Evolutionary conservation across 768 basidiomycete genomes (phyloP), one percentile per base, ranked within the genome.

Genomic region (Termitomyces heimii): DNA sequence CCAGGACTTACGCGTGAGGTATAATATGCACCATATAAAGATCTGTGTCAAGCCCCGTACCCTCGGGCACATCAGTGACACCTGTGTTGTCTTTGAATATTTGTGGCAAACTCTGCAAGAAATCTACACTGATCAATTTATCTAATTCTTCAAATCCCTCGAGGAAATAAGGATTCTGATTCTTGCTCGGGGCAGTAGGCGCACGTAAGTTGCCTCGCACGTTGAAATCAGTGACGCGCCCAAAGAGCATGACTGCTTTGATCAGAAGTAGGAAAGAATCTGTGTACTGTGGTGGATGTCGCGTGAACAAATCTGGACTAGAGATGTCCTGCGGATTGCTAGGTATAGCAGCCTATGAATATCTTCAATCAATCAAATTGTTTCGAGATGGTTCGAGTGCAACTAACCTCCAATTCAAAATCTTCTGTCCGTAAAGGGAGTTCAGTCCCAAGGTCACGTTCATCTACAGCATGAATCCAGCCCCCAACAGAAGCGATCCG

Each of bases 11-110:
- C 90, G 92, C 91, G 67, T 94, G 86, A 20, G 92, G 92, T 59
- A 91, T 80, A 43, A 92, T 79, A 65, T 92, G 90, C 40, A 89
- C 90, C 86, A 93, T 83, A 67, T 89, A 93, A 56, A 94, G 72
- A 67, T 94, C 91, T 2, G 88, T 92, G 67, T 94, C 89, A 40
- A 93, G 72, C 9, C 75, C 77, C 34, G 78, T 79, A 47, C 79
- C 83, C 40, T 82, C 81, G 42, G 81, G 76, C 39, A 77, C 71
- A 55, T 88, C 85, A 55, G 76, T 80, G 55, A 83, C 79, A n/a
- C 82, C 86, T 54, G 73, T 76, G 60, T 80, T 85, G 66, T 79
- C 82, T 71, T 81, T 85, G 70, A 77, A 86, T 47, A 80, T 77
- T 54, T 81, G 81, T 1, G 91, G 91, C 48, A 94, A 75, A 62